Base-by-base conservation (phyloP, 257 asterid species). In the Craterostigma plantagineum region DNA sequence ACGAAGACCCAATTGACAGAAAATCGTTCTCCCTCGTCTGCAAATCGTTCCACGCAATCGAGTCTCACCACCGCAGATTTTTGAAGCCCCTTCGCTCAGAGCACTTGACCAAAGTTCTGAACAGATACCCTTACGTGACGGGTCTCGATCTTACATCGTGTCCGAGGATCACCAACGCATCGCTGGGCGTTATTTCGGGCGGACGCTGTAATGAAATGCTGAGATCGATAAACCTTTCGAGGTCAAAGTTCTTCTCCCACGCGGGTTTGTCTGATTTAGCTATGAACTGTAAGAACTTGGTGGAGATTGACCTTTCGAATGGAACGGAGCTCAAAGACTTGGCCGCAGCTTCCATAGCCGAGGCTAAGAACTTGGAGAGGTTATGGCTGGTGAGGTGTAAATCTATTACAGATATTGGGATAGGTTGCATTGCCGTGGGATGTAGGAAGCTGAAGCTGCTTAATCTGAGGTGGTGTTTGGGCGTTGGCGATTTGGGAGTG, bases 11-110 rank as follows among this genome's bases (percentile, higher is more conserved):
- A 34, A 47, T 62, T n/a, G 95, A 81, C 42, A 73, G 38, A 37
- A 86, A 86, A 53, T 68, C 93, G 1, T 81, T 86, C 46, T 81
- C 97, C 11, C 82, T 78, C 2, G 97, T 76, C 44, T 73, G 82
- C 59, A 70, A 63, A 18, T 70, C 92, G 3, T 78, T 86, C 48
- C 53, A 71, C 40, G 45, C 59, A n/a, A 46, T 69, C 34, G 97
- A 86, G 53, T 73, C 82, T 45, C 73, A 61, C 27, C 87, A 81
- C 14, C 60, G 97, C 52, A 75, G 63, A 44, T 41, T 46, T 33
- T 49, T 86, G 65, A 58, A 52, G 35, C 70, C 63, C 47, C 67
- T 58, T 30, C 55, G 53, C 36, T 11, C 55, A 4, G 59, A 62
- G 43, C 34, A 18, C 43, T 17, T 55, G 38, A 14, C 52, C 4